Conservation (phyloP, 495 filamentous ascomycete species). For the Penicillium mononematosum region DNA sequence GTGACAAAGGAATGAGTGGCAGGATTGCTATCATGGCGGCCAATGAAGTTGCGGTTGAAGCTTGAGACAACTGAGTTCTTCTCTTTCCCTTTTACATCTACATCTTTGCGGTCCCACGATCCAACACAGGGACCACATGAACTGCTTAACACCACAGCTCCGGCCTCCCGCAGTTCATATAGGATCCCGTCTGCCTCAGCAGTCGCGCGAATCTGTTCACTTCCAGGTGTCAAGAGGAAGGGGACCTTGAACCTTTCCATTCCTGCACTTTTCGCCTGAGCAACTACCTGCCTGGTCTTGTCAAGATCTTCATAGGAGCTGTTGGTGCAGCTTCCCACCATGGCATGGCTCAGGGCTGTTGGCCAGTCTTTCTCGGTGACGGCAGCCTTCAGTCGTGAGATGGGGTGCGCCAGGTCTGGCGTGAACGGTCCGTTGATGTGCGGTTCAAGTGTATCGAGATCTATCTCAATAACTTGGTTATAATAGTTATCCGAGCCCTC, state of each 20-base stretch:
- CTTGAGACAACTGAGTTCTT: slow-evolving; percentile 83
- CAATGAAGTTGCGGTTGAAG: slow-evolving; percentile 90
- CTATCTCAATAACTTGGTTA: slow-evolving; percentile 83
- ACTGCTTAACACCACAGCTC: slow-evolving; percentile 81
- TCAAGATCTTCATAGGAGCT: slow-evolving; percentile 93
- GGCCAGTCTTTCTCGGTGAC: slow-evolving; percentile 84
- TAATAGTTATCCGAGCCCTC: slow-evolving; percentile 83
- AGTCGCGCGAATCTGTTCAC: slow-evolving; percentile 86
- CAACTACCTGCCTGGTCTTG: slow-evolving; percentile 78
- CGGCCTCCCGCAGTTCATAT: slow-evolving; percentile 81
- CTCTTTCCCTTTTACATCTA: slow-evolving; percentile 76
- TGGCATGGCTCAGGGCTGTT: slow-evolving; percentile 82
- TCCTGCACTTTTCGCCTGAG: slow-evolving; percentile 79
- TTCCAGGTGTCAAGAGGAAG: slow-evolving; percentile 82
- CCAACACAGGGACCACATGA: slow-evolving; percentile 70
- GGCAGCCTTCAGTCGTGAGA: slow-evolving; percentile 82
- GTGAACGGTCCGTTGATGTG: slow-evolving; percentile 93
- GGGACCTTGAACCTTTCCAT: slow-evolving; percentile 73
- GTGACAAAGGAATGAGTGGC: slow-evolving; percentile 29
- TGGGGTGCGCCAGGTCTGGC: slow-evolving; percentile 86
- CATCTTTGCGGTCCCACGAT: slow-evolving; percentile 82
- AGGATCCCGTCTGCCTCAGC: slow-evolving; percentile 84
- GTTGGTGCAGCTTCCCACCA: slow-evolving; percentile 87
- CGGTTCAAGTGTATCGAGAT: slow-evolving; percentile 80
- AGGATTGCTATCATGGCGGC: slow-evolving; percentile 86